phyloP scores from a whole-genome alignment of 108 stramenopile genomes.

The Bacterosira constricta region DNA sequence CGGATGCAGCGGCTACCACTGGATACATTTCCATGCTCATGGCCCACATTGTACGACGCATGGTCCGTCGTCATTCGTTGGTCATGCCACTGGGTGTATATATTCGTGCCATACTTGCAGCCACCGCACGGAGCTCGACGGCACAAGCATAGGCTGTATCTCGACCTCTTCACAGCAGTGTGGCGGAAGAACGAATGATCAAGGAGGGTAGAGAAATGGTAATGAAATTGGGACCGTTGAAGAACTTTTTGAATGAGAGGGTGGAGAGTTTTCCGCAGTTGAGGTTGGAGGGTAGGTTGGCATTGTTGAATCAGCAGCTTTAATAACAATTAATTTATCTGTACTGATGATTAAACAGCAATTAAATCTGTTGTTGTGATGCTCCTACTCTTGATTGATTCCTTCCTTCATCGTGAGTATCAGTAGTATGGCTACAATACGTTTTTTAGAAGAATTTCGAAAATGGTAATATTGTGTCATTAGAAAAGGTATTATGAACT shows the following conservation, averaged over 20 bases:
- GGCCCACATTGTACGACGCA: constrained; percentile 37
- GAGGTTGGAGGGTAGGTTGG: constrained; percentile 38
- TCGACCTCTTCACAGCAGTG: background rate
- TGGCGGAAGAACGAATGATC: constrained; percentile 21
- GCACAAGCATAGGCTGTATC: background rate
- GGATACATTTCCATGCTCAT: constrained; percentile 32
- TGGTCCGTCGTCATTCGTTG: constrained; percentile 29
- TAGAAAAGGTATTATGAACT: too few relatives aligned
- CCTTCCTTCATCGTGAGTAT: too few relatives aligned
- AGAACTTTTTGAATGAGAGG: constrained; percentile 41
- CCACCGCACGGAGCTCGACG: constrained; percentile 8
- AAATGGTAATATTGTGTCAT: too few relatives aligned
- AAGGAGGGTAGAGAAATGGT: constrained; percentile 32
- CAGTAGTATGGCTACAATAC: too few relatives aligned
- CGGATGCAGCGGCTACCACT: background rate
- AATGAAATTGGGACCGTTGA: constrained; percentile 35
- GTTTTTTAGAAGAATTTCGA: too few relatives aligned
- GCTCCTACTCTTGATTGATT: too few relatives aligned
- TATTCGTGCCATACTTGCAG: constrained; percentile 27
- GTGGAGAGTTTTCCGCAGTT: constrained; percentile 44
- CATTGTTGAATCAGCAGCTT: constrained; percentile 41
- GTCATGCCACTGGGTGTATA: constrained; percentile 27
- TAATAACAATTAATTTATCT: too few relatives aligned
- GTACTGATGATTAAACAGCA: too few relatives aligned
- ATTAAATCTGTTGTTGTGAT: too few relatives aligned